Base-by-base conservation (phyloP, 2,329 filamentous ascomycete genomes). In the Alternaria atra region DNA sequence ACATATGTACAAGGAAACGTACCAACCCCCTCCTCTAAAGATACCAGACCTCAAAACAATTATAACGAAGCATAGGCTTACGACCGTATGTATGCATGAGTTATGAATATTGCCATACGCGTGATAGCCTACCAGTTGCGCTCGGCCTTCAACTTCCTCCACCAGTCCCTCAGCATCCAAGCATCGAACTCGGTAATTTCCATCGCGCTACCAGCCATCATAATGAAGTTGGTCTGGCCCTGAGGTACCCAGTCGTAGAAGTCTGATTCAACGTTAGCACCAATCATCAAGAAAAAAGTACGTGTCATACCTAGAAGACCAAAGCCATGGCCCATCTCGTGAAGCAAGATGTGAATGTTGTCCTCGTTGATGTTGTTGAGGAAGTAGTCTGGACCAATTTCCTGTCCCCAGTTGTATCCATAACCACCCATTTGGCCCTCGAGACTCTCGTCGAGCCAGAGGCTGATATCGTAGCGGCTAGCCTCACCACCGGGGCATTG, bases 121-220 rank as follows among this genome's bases (percentile, higher is more conserved):
- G 13, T 25, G 9, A 23, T 37, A 27, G 32, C 20, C 32, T 67
- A 70, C 65, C 66, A 68, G 9, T 58, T 55, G 27, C 63, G 63
- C 12, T 34, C 56, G 0, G 56, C 65, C 61, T 73, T 73, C 52
- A 78, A 62, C 58, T 77, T 73, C 60, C 72, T 73, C 80, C 80
- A 84, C 80, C 81, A 84, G 67, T 84, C 80, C 1, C 81, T 70
- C 54, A 81, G 58, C 82, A 84, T 84, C 82, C 82, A 84, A 23
- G 79, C 80, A 39, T 84, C 82, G 34, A 84, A 84, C 37, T 84
- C 82, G 3, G 82, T 84, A 15, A 84, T 72, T 40, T 75, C 64
- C 34, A 69, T 71, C 2, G 82, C 74, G 42, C 77, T 79, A 5
- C 82, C 82, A 50, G 82, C 81, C 55, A 78, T 74, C 82, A 84